Evolutionary conservation across 2,329 filamentous ascomycete species (phyloP).

Genomic region (Fusarium annulatum): DNA sequence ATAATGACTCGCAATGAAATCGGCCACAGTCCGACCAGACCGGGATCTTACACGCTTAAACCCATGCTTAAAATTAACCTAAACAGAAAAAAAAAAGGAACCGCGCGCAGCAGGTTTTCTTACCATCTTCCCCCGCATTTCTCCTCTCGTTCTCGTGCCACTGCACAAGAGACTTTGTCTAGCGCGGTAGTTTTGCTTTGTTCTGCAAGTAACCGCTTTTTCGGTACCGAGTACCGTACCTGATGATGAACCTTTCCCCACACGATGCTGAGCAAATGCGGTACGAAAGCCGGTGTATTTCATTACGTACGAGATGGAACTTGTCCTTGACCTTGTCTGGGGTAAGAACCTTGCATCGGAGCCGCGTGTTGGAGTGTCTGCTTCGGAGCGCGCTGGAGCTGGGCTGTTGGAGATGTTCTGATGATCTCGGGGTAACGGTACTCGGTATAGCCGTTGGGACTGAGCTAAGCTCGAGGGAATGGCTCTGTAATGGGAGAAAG

Average conservation of each 20-base stretch:
- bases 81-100: background rate
- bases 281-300: slow-evolving; percentile 15
- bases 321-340: slow-evolving; percentile 5
- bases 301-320: slow-evolving; percentile 17
- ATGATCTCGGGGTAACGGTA: background rate
- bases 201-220: background rate
- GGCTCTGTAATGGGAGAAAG: background rate
- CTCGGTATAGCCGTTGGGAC: background rate
- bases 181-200: slow-evolving; percentile 1
- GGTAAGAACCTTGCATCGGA: slow-evolving; percentile 25
- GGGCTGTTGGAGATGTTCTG: background rate
- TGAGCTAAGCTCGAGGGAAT: background rate
- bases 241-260: slow-evolving; percentile 9
- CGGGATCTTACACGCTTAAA: slow-evolving; percentile 26
- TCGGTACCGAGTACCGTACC: slow-evolving; percentile 4
- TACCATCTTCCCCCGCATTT: slow-evolving; percentile 32
- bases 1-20: slow-evolving; percentile 17
- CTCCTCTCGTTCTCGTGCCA: slow-evolving; percentile 19
- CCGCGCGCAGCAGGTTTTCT: background rate
- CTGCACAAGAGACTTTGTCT: background rate
- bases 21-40: slow-evolving; percentile 24
- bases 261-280: slow-evolving; percentile 26
- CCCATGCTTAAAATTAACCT: slow-evolving; percentile 34
- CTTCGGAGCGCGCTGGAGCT: slow-evolving; percentile 10
- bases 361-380: slow-evolving; percentile 6